Evolutionary conservation across 1,284 basidiomycete species (phyloP), one percentile per base, ranked within the genome.

Genomic region (Butyriboletus appendiculatus): DNA sequence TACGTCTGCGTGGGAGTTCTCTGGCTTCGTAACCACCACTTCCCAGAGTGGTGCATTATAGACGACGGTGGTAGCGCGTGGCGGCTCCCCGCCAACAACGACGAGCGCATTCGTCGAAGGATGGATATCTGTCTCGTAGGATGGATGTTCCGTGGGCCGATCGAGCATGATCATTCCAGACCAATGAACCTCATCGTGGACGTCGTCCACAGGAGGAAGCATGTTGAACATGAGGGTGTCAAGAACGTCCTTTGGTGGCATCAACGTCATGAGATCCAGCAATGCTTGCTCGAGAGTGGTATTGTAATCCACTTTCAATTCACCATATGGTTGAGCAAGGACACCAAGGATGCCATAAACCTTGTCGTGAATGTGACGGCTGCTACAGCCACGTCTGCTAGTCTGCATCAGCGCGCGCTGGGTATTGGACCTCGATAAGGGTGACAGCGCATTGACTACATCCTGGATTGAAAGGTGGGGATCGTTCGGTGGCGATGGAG

Each of bases 301-400:
- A 1, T 45, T 12, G 32, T 42, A 56, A 14, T 58, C 49, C 26
- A 33, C 38, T 4, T 37, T 24, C 18, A 56, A 6, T 5, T n/a
- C 5, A 2, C 33, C 26, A 20, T 45, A 33, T 16, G 22, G 8
- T 33, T 26, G 9, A 18, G 41, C 2, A 15, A 56, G 42, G 11
- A 53, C 28, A 15, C 55, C 55, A 12, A 56, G 55, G 10, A 56
- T 37, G 12, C 55, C 55, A 53, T 58, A 58, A 5, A 56, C 38
- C 7, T 42, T 42, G 41, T 42, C 41, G 9, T 42, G 16, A 8
- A 24, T 0, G 16, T 42, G 2, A n/a, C 3, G 3, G 16, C 16
- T 26, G 24, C 10, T n/a, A 41, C 40, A 26, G 16, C 41, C 41
- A 12, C 41, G 41, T 16, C n/a, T 42, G 41, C 24, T 28, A 2